Evolutionary conservation across 257 asterid genomes (phyloP).

Genomic region (Scutellaria barbata): DNA sequence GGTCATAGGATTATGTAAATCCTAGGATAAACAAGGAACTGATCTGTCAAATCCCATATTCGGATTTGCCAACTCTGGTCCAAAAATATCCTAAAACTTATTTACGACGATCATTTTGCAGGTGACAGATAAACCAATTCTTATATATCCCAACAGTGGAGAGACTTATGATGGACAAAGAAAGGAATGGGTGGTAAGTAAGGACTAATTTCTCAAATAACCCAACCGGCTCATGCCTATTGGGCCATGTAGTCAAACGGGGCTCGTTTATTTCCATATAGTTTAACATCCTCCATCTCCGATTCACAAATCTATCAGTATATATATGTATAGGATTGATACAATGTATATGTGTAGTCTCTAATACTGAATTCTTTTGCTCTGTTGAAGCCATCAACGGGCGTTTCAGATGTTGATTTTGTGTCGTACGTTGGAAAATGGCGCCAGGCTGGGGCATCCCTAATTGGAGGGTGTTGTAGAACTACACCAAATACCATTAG

Average conservation of each 20-base stretch:
- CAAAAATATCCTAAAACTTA: too few species aligned
- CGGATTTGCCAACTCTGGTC: too few species aligned
- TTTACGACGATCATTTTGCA: conserved; percentile 29
- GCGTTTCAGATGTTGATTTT: conserved; percentile 57
- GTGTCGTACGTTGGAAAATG: conserved; percentile 78
- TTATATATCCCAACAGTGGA: conserved; percentile 87
- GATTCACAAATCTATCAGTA: neutral
- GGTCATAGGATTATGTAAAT: too few species aligned
- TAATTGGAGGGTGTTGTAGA: conserved; percentile 88
- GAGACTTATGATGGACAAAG: conserved; percentile 71
- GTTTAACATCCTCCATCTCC: neutral
- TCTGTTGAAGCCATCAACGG: conserved; percentile 54
- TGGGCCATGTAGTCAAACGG: neutral
- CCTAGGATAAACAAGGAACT: too few species aligned
- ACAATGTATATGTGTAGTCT: neutral
- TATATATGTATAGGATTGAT: neutral
- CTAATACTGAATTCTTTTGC: neutral
- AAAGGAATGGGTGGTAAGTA: conserved; percentile 85
- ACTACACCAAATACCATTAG: conserved; percentile 78
- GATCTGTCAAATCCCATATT: too few species aligned
- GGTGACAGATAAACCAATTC: conserved; percentile 74
- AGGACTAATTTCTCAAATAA: neutral
- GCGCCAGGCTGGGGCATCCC: conserved; percentile 80
- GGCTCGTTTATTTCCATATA: neutral
- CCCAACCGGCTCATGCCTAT: neutral